Evolutionary conservation across 495 filamentous ascomycete genomes (phyloP).

Genomic region (Glutinoglossum americanum): DNA sequence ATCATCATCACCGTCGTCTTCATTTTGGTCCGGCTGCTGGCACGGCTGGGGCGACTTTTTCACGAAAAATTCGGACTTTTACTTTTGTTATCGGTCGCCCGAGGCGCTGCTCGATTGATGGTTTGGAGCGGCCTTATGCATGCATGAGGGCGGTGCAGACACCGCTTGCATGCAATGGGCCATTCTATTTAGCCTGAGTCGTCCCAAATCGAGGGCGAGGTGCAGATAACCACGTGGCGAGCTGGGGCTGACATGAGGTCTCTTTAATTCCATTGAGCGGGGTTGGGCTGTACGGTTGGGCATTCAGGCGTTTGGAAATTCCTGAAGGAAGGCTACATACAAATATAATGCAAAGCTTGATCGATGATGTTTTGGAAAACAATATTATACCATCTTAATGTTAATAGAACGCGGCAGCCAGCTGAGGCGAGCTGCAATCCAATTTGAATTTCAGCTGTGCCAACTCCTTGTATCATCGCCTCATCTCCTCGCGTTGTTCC

Average conservation of each 20-base stretch:
- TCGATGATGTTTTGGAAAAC: background rate
- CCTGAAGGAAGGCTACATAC: background rate
- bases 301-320: background rate
- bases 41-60: background rate
- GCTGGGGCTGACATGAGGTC: background rate
- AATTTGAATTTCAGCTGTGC: background rate
- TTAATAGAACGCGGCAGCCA: background rate
- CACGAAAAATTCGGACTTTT: background rate
- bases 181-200: background rate
- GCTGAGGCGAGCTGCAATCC: background rate
- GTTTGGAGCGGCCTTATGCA: background rate
- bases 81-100: background rate
- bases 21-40: background rate
- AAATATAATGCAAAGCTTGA: background rate
- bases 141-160: background rate
- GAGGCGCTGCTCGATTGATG: background rate
- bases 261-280: background rate
- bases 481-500: background rate
- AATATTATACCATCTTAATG: background rate
- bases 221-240: background rate
- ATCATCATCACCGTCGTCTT: background rate
- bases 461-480: background rate
- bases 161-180: background rate
- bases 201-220: background rate
- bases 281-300: background rate